Percentiles rank a stretch among this genome's conserved stretches.
Evolutionary conservation across 2,329 filamentous ascomycete species (phyloP).

Genomic region (Ambrosiella cleistominuta): DNA sequence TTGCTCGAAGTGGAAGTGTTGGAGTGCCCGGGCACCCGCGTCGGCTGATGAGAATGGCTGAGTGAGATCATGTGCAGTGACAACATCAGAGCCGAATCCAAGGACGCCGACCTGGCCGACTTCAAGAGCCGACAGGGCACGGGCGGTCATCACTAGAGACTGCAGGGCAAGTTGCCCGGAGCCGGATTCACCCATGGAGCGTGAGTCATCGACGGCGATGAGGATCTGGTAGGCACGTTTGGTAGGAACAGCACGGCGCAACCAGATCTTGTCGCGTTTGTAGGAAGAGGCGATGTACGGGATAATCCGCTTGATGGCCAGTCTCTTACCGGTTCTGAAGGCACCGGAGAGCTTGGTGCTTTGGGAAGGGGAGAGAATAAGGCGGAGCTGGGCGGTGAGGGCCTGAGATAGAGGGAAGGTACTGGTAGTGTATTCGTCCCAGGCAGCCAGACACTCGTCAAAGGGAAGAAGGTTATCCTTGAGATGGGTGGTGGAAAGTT

Average conservation of each 20-base stretch:
- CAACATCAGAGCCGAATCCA: constrained; percentile 70
- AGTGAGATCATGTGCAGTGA: constrained; percentile 67
- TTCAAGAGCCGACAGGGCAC: constrained; percentile 79
- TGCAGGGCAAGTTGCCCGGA: constrained; percentile 75
- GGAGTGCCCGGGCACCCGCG: constrained; percentile 13
- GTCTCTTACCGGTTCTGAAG: constrained; percentile 90
- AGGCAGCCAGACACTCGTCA: constrained; percentile 50
- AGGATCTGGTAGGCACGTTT: constrained; percentile 96
- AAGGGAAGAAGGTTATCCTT: constrained; percentile 32
- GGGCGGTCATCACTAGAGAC: constrained; percentile 79
- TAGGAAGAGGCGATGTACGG: constrained; percentile 96
- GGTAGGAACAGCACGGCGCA: constrained; percentile 77
- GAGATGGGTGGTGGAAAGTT: constrained; percentile 60
- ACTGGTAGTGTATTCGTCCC: constrained; percentile 66
- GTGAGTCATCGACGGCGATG: constrained; percentile 89
- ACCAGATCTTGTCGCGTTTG: constrained; percentile 99
- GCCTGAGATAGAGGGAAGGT: constrained; percentile 77
- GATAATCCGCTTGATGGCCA: constrained; percentile 99
- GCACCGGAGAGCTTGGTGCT: constrained; percentile 93
- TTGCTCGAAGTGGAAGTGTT: constrained; percentile 69
- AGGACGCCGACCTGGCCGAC: constrained; percentile 84
- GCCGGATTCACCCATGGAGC: constrained; percentile 71
- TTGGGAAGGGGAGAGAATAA: constrained; percentile 86
- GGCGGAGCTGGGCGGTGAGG: constrained; percentile 81
- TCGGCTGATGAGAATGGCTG: constrained; percentile 52